Evolutionary conservation across 768 basidiomycete genomes (phyloP), one percentile per base, ranked within the genome.

Genomic region (Pulveroboletus ravenelii): DNA sequence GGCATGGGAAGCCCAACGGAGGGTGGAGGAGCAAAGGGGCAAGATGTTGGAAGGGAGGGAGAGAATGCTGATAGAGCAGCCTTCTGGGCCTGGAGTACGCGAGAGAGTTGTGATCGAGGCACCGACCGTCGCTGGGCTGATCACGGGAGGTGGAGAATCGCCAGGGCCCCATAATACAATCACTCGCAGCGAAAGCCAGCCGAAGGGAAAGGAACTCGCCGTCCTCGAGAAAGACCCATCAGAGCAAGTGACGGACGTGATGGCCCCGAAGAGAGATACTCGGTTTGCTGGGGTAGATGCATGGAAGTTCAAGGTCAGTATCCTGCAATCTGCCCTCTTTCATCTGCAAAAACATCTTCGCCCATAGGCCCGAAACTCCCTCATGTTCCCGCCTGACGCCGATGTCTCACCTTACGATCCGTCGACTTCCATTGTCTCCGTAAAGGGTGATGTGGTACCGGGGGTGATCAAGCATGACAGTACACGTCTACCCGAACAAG

Each of bases 301-400:
- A 3, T 91, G 87, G 89, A 81, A 79, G 53, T 91, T 91, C 74
- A 90, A 84, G 77, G 85, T 84, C 58, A 34, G 69, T 59, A 27
- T 25, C 18, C 29, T 49, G 31, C 37, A 36, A 32, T 3, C 35
- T 34, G 10, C 27, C 48, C 45, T n/a, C 36, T 46, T 47, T 23
- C 41, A 45, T 37, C 40, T 27, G 20, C 43, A 38, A n/a, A 41
- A 23, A 45, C 27, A 37, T 48, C 8, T 44, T 17, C 38, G 27
- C 20, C 25, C 40, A 3, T 59, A 96, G 93, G 79, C 91, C 25
- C 84, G 96, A 51, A 99, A 99, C 70, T 84, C 89, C 4, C 75
- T 99, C 47, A 96, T 96, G 92, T 99, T 97, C 62, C 64, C 87
- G 0, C 94, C 96, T 2, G 96, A 96, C 61, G 91, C 90, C 25